Evolutionary conservation across 805 yeast species (phyloP), one percentile per base, ranked within the genome.

Genomic region (Lipomyces spencermartinsiae): DNA sequence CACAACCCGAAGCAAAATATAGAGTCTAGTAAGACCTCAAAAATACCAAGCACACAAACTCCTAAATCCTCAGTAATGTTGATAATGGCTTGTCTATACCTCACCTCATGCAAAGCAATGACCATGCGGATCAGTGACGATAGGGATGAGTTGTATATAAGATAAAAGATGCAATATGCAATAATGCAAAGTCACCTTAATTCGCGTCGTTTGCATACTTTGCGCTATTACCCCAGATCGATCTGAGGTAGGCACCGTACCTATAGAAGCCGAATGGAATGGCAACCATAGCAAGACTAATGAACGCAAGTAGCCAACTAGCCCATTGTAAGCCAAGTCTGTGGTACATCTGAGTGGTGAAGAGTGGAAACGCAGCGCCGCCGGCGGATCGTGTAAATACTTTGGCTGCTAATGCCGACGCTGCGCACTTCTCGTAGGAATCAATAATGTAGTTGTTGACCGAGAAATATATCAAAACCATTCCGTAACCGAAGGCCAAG

Each of bases 401-500:
- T 74, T 86, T 86, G 31, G 87, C 89, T 10, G 90, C 89, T 64
- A 87, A 78, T 0, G 89, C 88, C 22, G 88, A 84, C 0, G 96
- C 96, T 34, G 91, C 89, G 33, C 71, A 80, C 10, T 81, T 79
- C 83, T 67, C 87, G 89, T 93, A 92, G 53, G 97, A 90, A 79
- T 93, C 97, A 76, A 93, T 85, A 70, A 87, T 82, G 75, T 87
- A 87, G 77, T 85, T 87, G 74, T 86, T 91, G 79, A 93, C 93
- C 76, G 93, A 92, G 71, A 85, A 84, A 80, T 87, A 87, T 64
- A 84, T 83, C 68, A 83, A 74, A 51, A 87, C 81, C 79, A 86
- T 83, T 31, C 89, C 89, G 71, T 81, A 78, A 7, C 87, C 86
- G 66, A 86, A 86, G 22, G 85, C 76, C 33, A 83, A 78, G 33